Base-by-base conservation (phyloP, 345 rosid genomes). In the Bruguiera parviflora region DNA sequence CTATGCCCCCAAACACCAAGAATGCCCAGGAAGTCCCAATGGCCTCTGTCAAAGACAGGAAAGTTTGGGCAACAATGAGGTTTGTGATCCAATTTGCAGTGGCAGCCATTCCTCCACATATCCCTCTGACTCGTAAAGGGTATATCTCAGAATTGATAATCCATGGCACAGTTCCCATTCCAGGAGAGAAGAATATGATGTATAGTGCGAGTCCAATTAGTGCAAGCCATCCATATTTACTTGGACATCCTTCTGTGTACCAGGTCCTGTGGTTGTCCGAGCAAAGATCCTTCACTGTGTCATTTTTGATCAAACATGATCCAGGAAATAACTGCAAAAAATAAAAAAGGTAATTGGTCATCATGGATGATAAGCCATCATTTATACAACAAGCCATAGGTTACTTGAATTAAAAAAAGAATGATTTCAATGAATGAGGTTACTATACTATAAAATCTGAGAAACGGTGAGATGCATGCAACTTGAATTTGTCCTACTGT, bases 161-260 rank as follows among this genome's bases (percentile, higher is more conserved):
- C 96, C 96, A 92, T 15, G 98, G 92, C 20, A 79, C 89, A 1
- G 90, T 84, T n/a, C 98, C 95, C 92, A 92, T 90, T 46, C 95
- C 92, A 0, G 92, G 98, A 53, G 98, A 88, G 88, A 87, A 92
- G 77, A 74, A 90, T 29, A 90, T 84, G 65, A 92, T 92, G 81
- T 92, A 92, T 63, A 87, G 82, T 56, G 87, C 95, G 28, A 92
- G 82, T 52, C 91, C 95, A 16, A 87, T 58, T 1, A 88, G 79
- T 4, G 95, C 92, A 43, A 84, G 78, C 90, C 92, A 87, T 62
- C 98, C 96, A 20, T 58, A 80, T 65, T 86, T 84, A 79, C 98
- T 92, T 5, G 98, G 95, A 71, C 96, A 92, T 67, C 98, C 96
- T 70, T 86, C 81, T 33, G 95, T 84, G 84, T 87, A 90, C 98